Base-by-base conservation (phyloP, 2,329 filamentous ascomycete species). In the Penicillium sp. region DNA sequence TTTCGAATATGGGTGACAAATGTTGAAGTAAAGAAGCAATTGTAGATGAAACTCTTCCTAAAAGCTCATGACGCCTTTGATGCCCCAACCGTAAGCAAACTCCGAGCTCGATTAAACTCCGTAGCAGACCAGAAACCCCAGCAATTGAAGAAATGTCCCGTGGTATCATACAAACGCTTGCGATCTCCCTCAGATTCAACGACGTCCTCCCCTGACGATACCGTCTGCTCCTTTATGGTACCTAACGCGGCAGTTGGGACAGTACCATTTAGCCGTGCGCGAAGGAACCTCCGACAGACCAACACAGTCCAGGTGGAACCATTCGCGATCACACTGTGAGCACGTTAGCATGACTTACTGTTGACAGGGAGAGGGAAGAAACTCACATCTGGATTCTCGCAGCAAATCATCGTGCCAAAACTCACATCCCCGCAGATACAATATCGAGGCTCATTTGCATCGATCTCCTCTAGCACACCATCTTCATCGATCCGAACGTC, bases 291-390 rank as follows among this genome's bases (percentile, higher is more conserved):
- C 81, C 6, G 74, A 74, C 16, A 87, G 72, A 13, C 78, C 77
- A 24, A 87, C 78, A 56, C 84, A 87, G 31, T 77, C 75, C 42
- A 86, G 76, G 62, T 87, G 84, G 65, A 87, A 87, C 84, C 84
- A 87, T 69, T 86, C 83, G 39, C 76, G 80, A 56, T 85, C 81
- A 68, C 84, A 87, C 78, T 85, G 57, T n/a, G 35, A 48, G 22
- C 30, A 22, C 14, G 36, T 66, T 56, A 69, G 57, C 16, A 47
- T 33, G 11, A 42, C 1, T 31, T 24, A 8, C 10, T 33, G 4
- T 33, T 14, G 31, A 43, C 5, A 28, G 43, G 16, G 39, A 31
- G 53, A 27, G 22, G 44, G 39, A 13, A 36, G 39, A 46, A 43
- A 63, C 68, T 56, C 66, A 81, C 79, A 61, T 83, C 79, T 46